These are phyloP conservation scores for Globisporangium heterothallicum DNA, from an alignment of 352 stramenopile species.

Conservation along the genomic window DNA sequence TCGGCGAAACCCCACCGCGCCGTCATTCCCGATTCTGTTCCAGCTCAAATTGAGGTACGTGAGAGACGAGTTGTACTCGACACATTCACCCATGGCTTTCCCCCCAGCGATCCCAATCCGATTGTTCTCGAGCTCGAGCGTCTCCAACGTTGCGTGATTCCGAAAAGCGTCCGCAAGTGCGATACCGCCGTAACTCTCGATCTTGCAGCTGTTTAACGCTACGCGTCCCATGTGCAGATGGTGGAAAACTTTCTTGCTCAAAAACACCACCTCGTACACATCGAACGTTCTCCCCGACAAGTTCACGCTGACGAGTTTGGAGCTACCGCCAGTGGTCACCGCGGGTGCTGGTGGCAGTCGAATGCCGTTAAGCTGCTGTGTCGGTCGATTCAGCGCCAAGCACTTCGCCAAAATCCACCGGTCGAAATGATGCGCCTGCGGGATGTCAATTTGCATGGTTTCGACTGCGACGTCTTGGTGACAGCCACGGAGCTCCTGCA, in stretches of 20 bases:
- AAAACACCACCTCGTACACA: constrained; percentile 56
- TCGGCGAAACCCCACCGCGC: constrained; percentile 32
- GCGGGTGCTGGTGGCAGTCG: constrained; percentile 21
- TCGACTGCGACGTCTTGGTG: constrained; percentile 18
- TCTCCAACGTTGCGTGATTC: constrained; percentile 59
- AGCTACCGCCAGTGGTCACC: constrained; percentile 1
- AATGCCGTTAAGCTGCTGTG: constrained; percentile 51
- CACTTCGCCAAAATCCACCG: constrained; percentile 65
- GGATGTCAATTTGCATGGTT: constrained; percentile 23
- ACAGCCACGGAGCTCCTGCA: constrained; percentile 55
- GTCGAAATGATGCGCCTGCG: constrained; percentile 43
- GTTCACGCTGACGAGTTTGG: constrained; percentile 43
- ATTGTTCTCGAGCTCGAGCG: constrained; percentile 72
- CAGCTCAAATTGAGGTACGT: constrained; percentile 74
- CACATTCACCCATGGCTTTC: constrained; percentile 47
- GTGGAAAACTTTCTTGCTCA: constrained; percentile 66
- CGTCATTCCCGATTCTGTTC: constrained; percentile 64
- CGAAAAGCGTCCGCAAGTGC: constrained; percentile 56
- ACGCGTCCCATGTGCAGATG: constrained; percentile 56
- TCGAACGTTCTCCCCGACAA: constrained; percentile 38
- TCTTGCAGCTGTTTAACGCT: constrained; percentile 50
- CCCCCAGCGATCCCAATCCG: constrained; percentile 37
- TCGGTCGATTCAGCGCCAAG: constrained; percentile 55
- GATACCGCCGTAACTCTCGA: constrained; percentile 44
- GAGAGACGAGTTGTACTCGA: constrained; percentile 52